A percentile compares a stretch with the other conserved stretches of the same genome.
phyloP scores from a whole-genome alignment of 768 basidiomycete genomes.

The Lactifluus piperatus region DNA sequence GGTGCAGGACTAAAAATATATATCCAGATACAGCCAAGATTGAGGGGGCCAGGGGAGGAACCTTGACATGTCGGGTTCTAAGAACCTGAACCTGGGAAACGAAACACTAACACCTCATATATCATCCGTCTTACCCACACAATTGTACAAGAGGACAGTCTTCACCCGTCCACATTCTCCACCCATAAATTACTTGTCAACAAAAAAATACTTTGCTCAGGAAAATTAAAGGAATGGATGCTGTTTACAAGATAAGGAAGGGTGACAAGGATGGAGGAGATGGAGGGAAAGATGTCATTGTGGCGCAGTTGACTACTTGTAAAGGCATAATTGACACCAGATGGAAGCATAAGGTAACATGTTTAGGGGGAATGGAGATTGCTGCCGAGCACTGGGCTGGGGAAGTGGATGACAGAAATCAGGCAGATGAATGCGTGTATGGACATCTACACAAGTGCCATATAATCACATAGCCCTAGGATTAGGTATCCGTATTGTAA shows the following conservation, averaged over 20 bases:
- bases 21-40: no score
- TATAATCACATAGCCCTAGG: background rate
- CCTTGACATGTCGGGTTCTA: no score
- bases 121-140: no score
- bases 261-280: background rate
- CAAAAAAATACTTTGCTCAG: no score
- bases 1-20: no score
- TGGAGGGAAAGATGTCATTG: background rate
- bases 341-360: background rate
- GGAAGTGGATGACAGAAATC: background rate
- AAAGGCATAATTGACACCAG: background rate
- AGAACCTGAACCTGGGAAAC: no score
- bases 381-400: background rate
- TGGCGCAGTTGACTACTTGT: conserved; percentile 2
- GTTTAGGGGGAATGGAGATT: background rate
- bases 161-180: no score
- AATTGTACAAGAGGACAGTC: no score
- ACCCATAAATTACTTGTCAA: no score
- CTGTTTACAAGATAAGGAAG: background rate
- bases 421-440: background rate
- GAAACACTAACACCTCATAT: no score
- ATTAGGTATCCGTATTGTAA: background rate
- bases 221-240: background rate
- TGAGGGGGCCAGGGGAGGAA: no score
- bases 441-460: background rate